Base-by-base conservation (phyloP, 208 protist genomes). In the Leishmania gerbilli region DNA sequence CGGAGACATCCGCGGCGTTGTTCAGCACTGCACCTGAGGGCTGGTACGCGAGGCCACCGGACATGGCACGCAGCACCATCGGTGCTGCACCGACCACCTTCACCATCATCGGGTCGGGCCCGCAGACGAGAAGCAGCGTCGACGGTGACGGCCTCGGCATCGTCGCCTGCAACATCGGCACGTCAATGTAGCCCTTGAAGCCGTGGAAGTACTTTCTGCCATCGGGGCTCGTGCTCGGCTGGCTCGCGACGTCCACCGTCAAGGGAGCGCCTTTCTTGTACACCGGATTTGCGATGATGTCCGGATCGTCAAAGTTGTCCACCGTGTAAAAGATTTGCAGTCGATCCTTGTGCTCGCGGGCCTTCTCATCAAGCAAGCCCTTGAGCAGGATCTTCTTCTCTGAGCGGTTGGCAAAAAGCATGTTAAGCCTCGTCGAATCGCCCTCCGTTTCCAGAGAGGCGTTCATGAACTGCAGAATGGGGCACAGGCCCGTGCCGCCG, bases 371-470 rank as follows among this genome's bases (percentile, higher is more conserved):
- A 49, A 98, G 81, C 91, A 95, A 87, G 40, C 90, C 92, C 77
- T 96, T 96, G 58, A 98, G 88, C 40, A 98, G 88, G 71, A 99
- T 98, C 86, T 98, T 96, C 69, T 97, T 91, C 88, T 98, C 96
- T 8, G 93, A 93, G 81, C 93, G 85, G 89, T 98, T 98, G 81
- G 93, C 95, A 79, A 96, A 99, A 2, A 99, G 79, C 53, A 98
- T 81, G 51, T 71, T 88, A 19, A 98, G 64, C 87, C 96, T 92
- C 21, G 95, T 98, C 53, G 81, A 92, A 88, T 98, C 96, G 21
- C 92, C 86, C 37, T 87, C 87, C 34, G 86, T 94, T 60, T 97
- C 92, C 45, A 97, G 86, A 51, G 94, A 93, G 80, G 91, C 94
- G 69, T 93, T 90, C 76, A 97, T 89, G 81, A 98, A 95, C 89